These are phyloP conservation scores for Alloascoidea hylecoeti DNA, from an alignment of 805 yeast genomes.

Conservation along the genomic window DNA sequence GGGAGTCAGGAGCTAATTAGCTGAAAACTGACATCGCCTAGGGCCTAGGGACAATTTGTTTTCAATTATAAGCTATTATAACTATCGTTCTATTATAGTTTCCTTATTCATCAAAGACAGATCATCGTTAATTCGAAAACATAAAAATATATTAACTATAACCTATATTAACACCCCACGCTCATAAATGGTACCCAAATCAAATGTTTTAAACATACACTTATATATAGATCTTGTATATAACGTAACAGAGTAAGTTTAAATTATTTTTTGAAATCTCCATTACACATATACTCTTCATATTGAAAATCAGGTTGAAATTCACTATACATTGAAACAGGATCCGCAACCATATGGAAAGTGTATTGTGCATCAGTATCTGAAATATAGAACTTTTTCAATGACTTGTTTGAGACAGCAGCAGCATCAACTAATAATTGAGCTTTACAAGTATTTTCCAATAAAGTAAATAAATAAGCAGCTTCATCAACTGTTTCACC, in stretches of 20 bases:
- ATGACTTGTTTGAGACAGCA: slow-evolving; percentile 24
- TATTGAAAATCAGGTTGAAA: slow-evolving; percentile 57
- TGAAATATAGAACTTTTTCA: slow-evolving; percentile 26
- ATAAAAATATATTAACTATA: too few species aligned
- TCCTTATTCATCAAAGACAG: too few species aligned
- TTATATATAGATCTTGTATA: too few species aligned
- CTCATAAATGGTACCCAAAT: too few species aligned
- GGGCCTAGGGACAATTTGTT: too few species aligned
- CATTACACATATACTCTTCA: slow-evolving; percentile 17
- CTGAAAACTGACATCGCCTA: too few species aligned
- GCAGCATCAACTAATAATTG: slow-evolving; percentile 52
- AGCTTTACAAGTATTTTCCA: slow-evolving; percentile 54
- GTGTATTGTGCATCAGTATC: slow-evolving; percentile 61
- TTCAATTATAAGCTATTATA: too few species aligned
- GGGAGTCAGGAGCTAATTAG: too few species aligned
- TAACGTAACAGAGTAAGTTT: background rate
- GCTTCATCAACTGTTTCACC: slow-evolving; percentile 67
- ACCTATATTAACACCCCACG: too few species aligned
- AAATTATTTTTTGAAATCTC: background rate
- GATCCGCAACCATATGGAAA: slow-evolving; percentile 41
- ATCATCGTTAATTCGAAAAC: too few species aligned
- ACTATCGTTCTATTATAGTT: too few species aligned
- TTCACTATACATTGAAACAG: slow-evolving; percentile 56
- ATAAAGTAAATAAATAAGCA: slow-evolving; percentile 44
- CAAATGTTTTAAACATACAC: too few species aligned